These are phyloP conservation scores for Corylus heterophylla DNA, from an alignment of 306 rosid genomes.

Conservation along the genomic window DNA sequence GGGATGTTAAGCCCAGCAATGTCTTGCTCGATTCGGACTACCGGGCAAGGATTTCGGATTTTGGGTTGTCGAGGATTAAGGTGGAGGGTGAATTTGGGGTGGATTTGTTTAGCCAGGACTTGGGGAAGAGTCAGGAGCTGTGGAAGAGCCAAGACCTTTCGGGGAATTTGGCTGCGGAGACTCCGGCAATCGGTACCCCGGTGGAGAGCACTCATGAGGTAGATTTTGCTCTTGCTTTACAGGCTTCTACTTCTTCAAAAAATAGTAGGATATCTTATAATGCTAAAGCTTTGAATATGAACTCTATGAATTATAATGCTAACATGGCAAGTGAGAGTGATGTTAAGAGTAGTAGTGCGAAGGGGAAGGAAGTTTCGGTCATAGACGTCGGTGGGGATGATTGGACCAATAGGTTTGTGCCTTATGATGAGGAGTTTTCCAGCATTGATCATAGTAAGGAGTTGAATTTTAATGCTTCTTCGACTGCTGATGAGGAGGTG, in stretches of 20 bases:
- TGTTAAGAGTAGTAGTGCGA: slow-evolving; percentile 43
- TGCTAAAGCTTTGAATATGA: slow-evolving; percentile 65
- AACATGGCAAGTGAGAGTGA: slow-evolving; percentile 63
- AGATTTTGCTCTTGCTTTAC: slow-evolving; percentile 93
- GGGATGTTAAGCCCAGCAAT: slow-evolving; percentile 92
- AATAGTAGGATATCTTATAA: slow-evolving; percentile 53
- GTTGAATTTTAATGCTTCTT: slow-evolving; percentile 44
- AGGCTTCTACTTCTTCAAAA: slow-evolving; percentile 85
- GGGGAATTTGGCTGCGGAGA: slow-evolving; percentile 72
- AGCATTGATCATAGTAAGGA: slow-evolving; percentile 80
- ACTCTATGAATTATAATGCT: slow-evolving; percentile 64
- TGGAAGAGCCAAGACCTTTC: slow-evolving; percentile 88
- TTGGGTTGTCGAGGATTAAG: slow-evolving; percentile 90
- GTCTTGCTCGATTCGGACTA: slow-evolving; percentile 70
- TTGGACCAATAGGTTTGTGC: slow-evolving; percentile 72
- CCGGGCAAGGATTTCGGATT: slow-evolving; percentile 75
- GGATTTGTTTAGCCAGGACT: slow-evolving; percentile 91
- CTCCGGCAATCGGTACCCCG: slow-evolving; percentile 77
- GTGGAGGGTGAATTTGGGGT: slow-evolving; percentile 82
- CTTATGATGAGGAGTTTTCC: slow-evolving; percentile 74
- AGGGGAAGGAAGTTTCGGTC: slow-evolving; percentile 74
- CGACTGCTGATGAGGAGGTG: slow-evolving; percentile 53
- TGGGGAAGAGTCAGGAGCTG: slow-evolving; percentile 72
- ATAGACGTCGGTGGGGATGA: slow-evolving; percentile 60
- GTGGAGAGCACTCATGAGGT: slow-evolving; percentile 82